Conservation (phyloP, 1,139 yeast genomes). For the Geotrichum phurueaensis region DNA sequence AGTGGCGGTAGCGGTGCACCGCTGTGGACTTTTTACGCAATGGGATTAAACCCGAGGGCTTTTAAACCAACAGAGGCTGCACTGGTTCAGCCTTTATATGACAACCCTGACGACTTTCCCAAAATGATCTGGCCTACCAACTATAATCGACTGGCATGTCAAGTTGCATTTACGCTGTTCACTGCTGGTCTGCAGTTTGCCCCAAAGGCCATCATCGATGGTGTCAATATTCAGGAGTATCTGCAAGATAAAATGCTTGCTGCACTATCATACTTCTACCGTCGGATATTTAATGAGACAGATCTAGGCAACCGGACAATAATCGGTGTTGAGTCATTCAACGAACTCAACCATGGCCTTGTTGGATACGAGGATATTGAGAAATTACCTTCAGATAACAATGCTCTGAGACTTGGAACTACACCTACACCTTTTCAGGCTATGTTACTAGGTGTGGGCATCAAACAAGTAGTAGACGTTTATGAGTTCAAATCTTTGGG, state of each 20-base stretch:
- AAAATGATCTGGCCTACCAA: slow-evolving; percentile 91
- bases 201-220: slow-evolving; percentile 66
- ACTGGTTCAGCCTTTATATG: slow-evolving; percentile 51
- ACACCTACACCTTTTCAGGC: slow-evolving; percentile 32
- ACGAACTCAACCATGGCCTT: slow-evolving; percentile 62
- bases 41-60: slow-evolving; percentile 67
- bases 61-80: slow-evolving; percentile 70
- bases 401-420: slow-evolving; percentile 29
- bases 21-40: slow-evolving; percentile 81
- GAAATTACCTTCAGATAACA: slow-evolving; percentile 26
- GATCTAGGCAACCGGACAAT: slow-evolving; percentile 43
- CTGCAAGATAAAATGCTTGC: slow-evolving; percentile 58
- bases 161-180: slow-evolving; percentile 79
- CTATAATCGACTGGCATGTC: slow-evolving; percentile 64
- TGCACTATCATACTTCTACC: slow-evolving; percentile 53
- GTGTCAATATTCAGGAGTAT: slow-evolving; percentile 68
- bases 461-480: slow-evolving; percentile 55
- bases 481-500: slow-evolving; percentile 66
- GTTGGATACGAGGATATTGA: slow-evolving; percentile 29
- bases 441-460: slow-evolving; percentile 60
- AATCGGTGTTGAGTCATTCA: slow-evolving; percentile 77
- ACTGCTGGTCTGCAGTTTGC: slow-evolving; percentile 66
- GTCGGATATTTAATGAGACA: slow-evolving; percentile 46
- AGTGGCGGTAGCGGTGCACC: slow-evolving; percentile 94
- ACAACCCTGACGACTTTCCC: slow-evolving; percentile 34